Evolutionary conservation across 371 early-diverging fungal genomes (phyloP), one percentile per base, ranked within the genome.

Genomic region (Mortierella sp.): DNA sequence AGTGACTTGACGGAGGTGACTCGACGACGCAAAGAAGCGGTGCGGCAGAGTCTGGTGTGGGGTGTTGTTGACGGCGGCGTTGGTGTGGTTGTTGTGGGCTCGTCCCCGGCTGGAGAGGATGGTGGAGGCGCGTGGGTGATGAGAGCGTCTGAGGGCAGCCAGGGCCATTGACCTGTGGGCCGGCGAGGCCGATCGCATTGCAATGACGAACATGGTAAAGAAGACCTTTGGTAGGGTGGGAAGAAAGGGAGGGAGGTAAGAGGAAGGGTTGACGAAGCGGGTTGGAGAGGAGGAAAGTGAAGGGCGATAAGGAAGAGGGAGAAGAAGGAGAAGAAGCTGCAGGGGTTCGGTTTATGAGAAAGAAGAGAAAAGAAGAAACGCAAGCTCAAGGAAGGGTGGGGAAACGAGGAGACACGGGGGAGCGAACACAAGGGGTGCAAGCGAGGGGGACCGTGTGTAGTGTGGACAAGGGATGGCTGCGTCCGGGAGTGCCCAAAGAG

Each of bases 11-110:
- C 78, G 79, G 44, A 69, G 64, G 8, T 69, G 40, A 6, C 70
- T 71, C 2, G 86, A 79, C 11, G 86, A 82, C 5, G 86, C 79
- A 48, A 86, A 86, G 79, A 86, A 86, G 54, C 82, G 82, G 46
- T 73, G 69, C 26, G 86, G 86, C 24, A 86, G 43, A n/a, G 69
- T 43, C 16, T 74, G 76, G 16, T 34, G 53, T 40, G 40, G 50
- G n/a, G 70, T 71, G 37, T 51, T 71, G 37, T 51, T 59, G 61
- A 69, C 51, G 21, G 73, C 69, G 13, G 86, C 73, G 53, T 77
- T 34, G 19, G 86, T 79, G 71, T 86, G 77, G 51, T 64, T 79
- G 59, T 69, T 79, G 53, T 79, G 80, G 34, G 54, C 55, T 10
- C 77, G 64, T 14, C 76, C 74, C 19, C 77, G 76, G 21, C 46